phyloP scores from a whole-genome alignment of 768 basidiomycete genomes.

The Kondoa subrosea region DNA sequence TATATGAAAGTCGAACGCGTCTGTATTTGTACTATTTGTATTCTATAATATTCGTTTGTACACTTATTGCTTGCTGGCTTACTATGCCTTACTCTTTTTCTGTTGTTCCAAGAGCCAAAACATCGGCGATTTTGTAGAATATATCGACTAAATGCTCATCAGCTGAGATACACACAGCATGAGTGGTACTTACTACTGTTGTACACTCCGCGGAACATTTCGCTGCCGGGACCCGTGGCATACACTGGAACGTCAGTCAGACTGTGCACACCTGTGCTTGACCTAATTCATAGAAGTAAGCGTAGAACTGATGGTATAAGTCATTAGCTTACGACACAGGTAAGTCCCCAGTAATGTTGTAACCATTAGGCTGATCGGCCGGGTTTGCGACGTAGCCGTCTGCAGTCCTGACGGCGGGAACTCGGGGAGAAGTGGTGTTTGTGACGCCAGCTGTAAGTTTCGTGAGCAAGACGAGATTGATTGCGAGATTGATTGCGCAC shows the following conservation, averaged over 20 bases:
- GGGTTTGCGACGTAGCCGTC: slow-evolving; percentile 28
- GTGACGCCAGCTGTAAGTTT: slow-evolving; percentile 27
- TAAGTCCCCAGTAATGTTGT: slow-evolving; percentile 32
- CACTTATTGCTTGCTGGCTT: neutral
- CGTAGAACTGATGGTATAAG: too few species aligned
- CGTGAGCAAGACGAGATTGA: neutral
- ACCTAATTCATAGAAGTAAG: slow-evolving; percentile 21
- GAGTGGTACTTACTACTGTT: slow-evolving; percentile 16
- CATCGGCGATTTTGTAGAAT: slow-evolving; percentile 31
- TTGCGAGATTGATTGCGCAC: slow-evolving; percentile 7
- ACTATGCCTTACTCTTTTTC: neutral
- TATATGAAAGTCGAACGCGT: too few species aligned
- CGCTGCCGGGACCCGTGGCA: slow-evolving; percentile 31
- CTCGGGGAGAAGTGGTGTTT: slow-evolving; percentile 26
- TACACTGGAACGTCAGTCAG: slow-evolving; percentile 32
- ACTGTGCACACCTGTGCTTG: neutral
- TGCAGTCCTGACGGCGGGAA: slow-evolving; percentile 25
- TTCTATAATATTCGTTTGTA: neutral
- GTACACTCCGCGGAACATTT: slow-evolving; percentile 31
- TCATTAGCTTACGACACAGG: slow-evolving; percentile 29
- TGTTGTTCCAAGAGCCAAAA: slow-evolving; percentile 28
- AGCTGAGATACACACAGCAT: neutral
- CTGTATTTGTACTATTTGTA: too few species aligned
- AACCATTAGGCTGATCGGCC: slow-evolving; percentile 30
- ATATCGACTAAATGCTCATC: slow-evolving; percentile 25